These are phyloP conservation scores for Syncephalastrum contaminatum DNA, from an alignment of 371 early-diverging fungal genomes.

Conservation along the genomic window DNA sequence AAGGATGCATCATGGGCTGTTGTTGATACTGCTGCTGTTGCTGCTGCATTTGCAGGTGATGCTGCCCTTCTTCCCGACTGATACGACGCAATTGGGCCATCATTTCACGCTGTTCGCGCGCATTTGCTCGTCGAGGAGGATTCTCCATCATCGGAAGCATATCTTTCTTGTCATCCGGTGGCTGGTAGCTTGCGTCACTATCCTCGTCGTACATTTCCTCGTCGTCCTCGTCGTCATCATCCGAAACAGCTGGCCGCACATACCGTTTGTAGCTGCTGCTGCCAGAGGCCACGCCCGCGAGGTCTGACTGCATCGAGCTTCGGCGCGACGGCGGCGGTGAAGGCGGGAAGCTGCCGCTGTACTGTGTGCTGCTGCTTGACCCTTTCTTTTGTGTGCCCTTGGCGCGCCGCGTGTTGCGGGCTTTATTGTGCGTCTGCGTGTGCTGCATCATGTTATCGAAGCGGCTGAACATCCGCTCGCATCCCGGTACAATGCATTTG, in stretches of 20 bases:
- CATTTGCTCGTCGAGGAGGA: slow-evolving; percentile 6
- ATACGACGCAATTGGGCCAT: slow-evolving; percentile 83
- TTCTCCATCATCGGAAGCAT: background rate
- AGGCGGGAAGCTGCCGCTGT: slow-evolving; percentile 7
- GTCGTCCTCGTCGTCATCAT: slow-evolving; percentile 21
- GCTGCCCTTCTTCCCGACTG: slow-evolving; percentile 75
- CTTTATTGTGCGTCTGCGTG: slow-evolving; percentile 52
- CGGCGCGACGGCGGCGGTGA: slow-evolving; percentile 23
- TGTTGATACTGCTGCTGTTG: slow-evolving; percentile 7
- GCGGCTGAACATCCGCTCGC: slow-evolving; percentile 57
- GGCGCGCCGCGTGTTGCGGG: slow-evolving; percentile 1
- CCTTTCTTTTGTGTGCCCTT: slow-evolving; percentile 3
- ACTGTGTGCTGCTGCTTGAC: background rate
- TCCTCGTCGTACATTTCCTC: slow-evolving; percentile 14
- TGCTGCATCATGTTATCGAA: slow-evolving; percentile 70
- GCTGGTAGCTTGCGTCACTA: slow-evolving; percentile 24
- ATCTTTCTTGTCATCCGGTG: slow-evolving; percentile 3
- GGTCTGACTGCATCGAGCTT: slow-evolving; percentile 10
- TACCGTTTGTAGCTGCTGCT: background rate
- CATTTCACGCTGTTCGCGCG: slow-evolving; percentile 72
- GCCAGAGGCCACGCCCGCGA: background rate
- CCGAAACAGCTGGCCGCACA: slow-evolving; percentile 1
- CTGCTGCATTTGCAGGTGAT: slow-evolving; percentile 1
- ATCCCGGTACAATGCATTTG: slow-evolving; percentile 59
- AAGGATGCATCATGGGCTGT: background rate